Evolutionary conservation across 2,329 filamentous ascomycete species (phyloP).

Genomic region (Calonectria leucothoes): DNA sequence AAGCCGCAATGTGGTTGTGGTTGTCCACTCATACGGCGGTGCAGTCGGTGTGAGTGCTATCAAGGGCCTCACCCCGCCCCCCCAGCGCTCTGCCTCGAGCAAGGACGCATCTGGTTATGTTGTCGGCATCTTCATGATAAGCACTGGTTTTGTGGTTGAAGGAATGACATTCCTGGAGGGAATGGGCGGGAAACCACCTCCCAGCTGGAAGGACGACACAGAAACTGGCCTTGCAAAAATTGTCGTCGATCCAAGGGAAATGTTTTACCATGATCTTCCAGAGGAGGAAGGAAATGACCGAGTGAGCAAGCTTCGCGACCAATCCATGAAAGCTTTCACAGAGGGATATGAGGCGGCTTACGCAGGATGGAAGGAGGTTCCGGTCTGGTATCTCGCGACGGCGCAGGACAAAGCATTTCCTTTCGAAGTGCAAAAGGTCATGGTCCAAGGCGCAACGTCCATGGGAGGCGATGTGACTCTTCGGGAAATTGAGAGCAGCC

Average conservation of each 20-base stretch:
- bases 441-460: conserved; percentile 51
- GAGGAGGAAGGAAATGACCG: conserved; percentile 55
- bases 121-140: conserved; percentile 57
- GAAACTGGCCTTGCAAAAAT: conserved; percentile 56
- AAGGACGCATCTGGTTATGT: conserved; percentile 46
- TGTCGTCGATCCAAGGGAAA: conserved; percentile 48
- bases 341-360: conserved; percentile 58
- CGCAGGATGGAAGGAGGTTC: conserved; percentile 60
- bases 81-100: conserved; percentile 4
- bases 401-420: conserved; percentile 55
- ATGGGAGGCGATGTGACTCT: conserved; percentile 50
- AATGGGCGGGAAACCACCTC: conserved; percentile 55
- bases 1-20: conserved; percentile 57
- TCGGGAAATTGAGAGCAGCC: conserved; percentile 56
- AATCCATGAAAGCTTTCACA: conserved; percentile 57
- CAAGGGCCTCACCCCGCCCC: conserved; percentile 51
- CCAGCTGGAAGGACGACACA: conserved; percentile 52
- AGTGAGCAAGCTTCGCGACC: conserved; percentile 52
- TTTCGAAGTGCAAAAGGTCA: conserved; percentile 50
- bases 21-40: conserved; percentile 63
- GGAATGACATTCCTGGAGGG: conserved; percentile 55
- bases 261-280: conserved; percentile 64
- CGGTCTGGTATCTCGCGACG: conserved; percentile 58
- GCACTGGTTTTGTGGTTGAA: conserved; percentile 54
- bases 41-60: conserved; percentile 58